Base-by-base conservation (phyloP, 2,329 filamentous ascomycete genomes). In the Xylariaceae sp. region DNA sequence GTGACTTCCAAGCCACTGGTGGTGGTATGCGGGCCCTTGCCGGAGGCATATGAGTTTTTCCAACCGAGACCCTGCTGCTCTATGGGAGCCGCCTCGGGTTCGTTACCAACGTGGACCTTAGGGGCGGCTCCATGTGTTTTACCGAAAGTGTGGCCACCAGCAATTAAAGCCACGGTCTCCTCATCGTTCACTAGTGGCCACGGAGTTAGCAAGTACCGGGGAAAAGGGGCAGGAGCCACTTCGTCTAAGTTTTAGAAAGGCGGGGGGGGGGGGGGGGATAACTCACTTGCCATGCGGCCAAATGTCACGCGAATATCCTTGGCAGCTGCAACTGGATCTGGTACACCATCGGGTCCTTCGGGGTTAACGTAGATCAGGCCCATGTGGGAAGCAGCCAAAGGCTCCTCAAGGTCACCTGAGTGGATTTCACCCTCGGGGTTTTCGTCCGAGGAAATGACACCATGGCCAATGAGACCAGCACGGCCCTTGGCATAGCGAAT, bases 301-400 rank as follows among this genome's bases (percentile, higher is more conserved):
- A 91, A 91, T 19, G 88, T 89, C 55, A 76, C 79, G 60, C 86
- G 86, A 67, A 91, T 91, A 65, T 91, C 88, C 54, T 78, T 72
- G 42, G 83, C 88, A 1, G 88, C 79, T 11, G 85, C 84, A 41
- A 85, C 70, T 26, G 86, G 84, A 66, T 91, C 86, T 2, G 86
- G 85, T 53, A 80, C 80, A 57, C 83, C 86, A 62, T 90, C 84
- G 31, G 88, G 88, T 6, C 88, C 87, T 70, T 90, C 85, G 2
- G 88, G 87, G 74, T 91, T 90, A 58, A 90, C 87, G 69, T 91
- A 91, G 69, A 91, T 91, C 64, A 91, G 73, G 67, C 87, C 87
- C 83, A 88, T 87, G 72, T 87, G 82, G 32, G 84, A 76, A 43
- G 87, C 83, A 6, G 76, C 86, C 11, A 91, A 71, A 2, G 87